Conservation (phyloP, 2,329 filamentous ascomycete genomes). For the Aspergillus ustus region DNA sequence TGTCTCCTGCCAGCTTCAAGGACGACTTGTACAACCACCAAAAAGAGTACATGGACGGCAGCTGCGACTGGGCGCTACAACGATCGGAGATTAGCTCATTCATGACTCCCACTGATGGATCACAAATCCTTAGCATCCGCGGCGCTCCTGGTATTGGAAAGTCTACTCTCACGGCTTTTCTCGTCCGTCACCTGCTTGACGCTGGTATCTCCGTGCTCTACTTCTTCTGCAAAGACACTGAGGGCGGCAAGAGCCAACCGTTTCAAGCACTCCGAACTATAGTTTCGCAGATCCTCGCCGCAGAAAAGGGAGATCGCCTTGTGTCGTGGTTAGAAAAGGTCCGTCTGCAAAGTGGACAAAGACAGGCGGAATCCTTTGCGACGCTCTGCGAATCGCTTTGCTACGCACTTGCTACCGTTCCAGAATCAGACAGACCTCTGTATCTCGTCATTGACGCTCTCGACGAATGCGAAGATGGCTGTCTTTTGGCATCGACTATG, state of each 20-base stretch:
- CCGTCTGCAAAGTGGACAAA: not conserved
- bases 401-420: not conserved
- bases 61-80: not conserved
- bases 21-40: constrained; percentile 1
- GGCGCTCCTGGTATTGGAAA: not conserved
- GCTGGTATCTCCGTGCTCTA: not conserved
- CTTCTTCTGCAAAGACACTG: constrained; percentile 8
- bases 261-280: not conserved
- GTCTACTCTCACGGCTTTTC: not conserved
- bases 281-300: not conserved
- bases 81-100: not conserved
- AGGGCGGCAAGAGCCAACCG: not conserved
- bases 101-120: too few species aligned
- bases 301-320: not conserved
- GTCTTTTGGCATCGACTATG: not conserved
- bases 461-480: not conserved
- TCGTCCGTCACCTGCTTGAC: not conserved
- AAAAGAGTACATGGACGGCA: constrained; percentile 1
- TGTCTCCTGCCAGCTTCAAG: not conserved
- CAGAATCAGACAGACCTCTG: not conserved
- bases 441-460: constrained; percentile 1
- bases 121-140: not conserved
- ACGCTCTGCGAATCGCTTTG: not conserved
- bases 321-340: not conserved
- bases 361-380: not conserved